Evolutionary conservation across 2,329 filamentous ascomycete species (phyloP).

Genomic region (Sporothrix humicola): DNA sequence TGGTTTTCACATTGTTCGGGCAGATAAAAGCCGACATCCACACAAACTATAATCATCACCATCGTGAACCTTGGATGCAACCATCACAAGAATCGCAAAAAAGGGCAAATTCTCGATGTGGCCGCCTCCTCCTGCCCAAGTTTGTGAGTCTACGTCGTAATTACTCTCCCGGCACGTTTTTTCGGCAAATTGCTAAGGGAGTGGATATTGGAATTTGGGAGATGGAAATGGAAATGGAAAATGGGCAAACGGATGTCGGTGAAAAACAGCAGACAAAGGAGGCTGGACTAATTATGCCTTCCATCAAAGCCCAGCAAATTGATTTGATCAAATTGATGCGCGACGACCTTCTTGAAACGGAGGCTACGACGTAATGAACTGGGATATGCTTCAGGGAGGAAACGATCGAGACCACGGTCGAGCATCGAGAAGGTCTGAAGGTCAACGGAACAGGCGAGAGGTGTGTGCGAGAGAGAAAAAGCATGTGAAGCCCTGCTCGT

Average conservation of each 20-base stretch:
- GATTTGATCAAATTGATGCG: background rate
- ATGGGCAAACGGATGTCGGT: background rate
- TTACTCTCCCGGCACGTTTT: no score
- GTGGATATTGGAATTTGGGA: background rate
- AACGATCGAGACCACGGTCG: background rate
- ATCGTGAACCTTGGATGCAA: no score
- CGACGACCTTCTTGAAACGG: slow-evolving; percentile 2
- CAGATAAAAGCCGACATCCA: no score
- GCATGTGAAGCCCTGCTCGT: slow-evolving; percentile 20
- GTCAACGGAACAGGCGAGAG: background rate
- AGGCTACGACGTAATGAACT: background rate
- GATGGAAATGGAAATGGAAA: background rate
- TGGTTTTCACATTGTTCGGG: no score
- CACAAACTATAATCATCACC: no score
- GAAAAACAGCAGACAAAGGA: background rate
- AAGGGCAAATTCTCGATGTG: no score
- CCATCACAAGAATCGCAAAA: no score
- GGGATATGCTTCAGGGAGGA: background rate
- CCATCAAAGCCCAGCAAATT: background rate
- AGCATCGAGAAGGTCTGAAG: background rate
- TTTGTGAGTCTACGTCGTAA: no score
- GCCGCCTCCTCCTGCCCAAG: no score
- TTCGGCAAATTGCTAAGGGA: no score
- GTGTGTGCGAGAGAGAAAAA: background rate
- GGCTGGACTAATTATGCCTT: background rate